phyloP scores from a whole-genome alignment of 2,329 filamentous ascomycete species.

The Epichloe gansuensis region DNA sequence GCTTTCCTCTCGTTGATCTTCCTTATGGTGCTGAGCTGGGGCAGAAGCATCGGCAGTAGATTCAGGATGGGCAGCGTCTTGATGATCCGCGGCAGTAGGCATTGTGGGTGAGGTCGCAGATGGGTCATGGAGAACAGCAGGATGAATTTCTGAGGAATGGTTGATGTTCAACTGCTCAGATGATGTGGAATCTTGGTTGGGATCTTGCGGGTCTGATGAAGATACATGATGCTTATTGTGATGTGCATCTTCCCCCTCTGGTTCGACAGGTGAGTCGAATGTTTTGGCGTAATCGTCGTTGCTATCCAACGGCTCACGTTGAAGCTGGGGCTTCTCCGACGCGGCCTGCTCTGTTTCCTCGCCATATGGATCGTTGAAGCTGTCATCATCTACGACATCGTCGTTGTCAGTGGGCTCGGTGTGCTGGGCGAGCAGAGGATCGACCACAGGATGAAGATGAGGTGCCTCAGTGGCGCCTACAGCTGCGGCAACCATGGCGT shows the following conservation, averaged over 20 bases:
- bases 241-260: constrained; percentile 24
- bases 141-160: constrained; percentile 18
- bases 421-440: constrained; percentile 17
- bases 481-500: constrained; percentile 30
- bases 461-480: constrained; percentile 13
- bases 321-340: constrained; percentile 11
- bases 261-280: constrained; percentile 34
- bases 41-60: constrained; percentile 11
- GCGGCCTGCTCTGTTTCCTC: constrained; percentile 21
- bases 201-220: constrained; percentile 27
- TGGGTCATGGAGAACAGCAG: constrained; percentile 20
- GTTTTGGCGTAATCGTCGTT: constrained; percentile 39
- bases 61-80: constrained; percentile 3
- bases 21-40: constrained; percentile 14
- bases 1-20: constrained; percentile 8
- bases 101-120: constrained; percentile 11
- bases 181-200: constrained; percentile 27
- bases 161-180: constrained; percentile 24
- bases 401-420: constrained; percentile 23
- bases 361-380: constrained; percentile 35
- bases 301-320: constrained; percentile 20
- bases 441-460: constrained; percentile 17
- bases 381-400: constrained; percentile 32
- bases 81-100: constrained; percentile 12
- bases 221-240: constrained; percentile 29